These are phyloP conservation scores for Forsythia suspensa DNA, from an alignment of 257 asterid species.

Conservation along the genomic window DNA sequence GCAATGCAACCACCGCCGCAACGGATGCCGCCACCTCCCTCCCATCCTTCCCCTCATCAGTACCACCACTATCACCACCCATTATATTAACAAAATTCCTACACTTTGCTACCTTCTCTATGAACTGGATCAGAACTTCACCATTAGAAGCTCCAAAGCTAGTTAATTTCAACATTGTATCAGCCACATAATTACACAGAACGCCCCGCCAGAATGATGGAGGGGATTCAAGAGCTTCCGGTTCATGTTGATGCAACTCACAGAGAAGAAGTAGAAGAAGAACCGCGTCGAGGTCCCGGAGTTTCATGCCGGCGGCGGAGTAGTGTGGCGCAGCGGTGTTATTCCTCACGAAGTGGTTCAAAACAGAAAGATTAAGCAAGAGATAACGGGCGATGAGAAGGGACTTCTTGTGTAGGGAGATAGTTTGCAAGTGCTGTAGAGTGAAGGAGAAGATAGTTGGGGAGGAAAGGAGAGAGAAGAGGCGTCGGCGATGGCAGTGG, in stretches of 20 bases:
- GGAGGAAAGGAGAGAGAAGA: conserved; percentile 62
- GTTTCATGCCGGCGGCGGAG: conserved; percentile 39
- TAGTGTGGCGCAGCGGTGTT: conserved; percentile 3
- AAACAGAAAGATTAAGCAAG: conserved; percentile 51
- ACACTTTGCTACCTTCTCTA: conserved; percentile 53
- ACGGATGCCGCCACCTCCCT: conserved; percentile 52
- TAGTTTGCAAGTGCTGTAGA: conserved; percentile 76
- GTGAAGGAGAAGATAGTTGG: conserved; percentile 71
- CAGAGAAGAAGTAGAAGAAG: conserved; percentile 82
- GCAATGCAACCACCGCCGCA: conserved; percentile 66
- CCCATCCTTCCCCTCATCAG: conserved; percentile 30
- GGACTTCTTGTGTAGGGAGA: conserved; percentile 72
- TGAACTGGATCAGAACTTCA: conserved; percentile 51
- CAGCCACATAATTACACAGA: conserved; percentile 39
- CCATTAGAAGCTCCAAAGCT: conserved; percentile 40
- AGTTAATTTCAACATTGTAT: conserved; percentile 38
- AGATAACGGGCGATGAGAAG: conserved; percentile 82
- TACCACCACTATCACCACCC: conserved; percentile 27
- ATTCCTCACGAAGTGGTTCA: conserved; percentile 34
- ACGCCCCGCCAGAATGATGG: conserved; percentile 53
- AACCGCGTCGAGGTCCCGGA: conserved; percentile 71
- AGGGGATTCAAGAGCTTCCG: conserved; percentile 44
- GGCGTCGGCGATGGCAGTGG: conserved; percentile 69
- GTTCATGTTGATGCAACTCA: conserved; percentile 62
- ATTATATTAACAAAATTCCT: conserved; percentile 49